A percentile compares a stretch with the other conserved stretches of the same genome.
Evolutionary conservation across 2,329 filamentous ascomycete species (phyloP).

Genomic region (Colletotrichum tanaceti): DNA sequence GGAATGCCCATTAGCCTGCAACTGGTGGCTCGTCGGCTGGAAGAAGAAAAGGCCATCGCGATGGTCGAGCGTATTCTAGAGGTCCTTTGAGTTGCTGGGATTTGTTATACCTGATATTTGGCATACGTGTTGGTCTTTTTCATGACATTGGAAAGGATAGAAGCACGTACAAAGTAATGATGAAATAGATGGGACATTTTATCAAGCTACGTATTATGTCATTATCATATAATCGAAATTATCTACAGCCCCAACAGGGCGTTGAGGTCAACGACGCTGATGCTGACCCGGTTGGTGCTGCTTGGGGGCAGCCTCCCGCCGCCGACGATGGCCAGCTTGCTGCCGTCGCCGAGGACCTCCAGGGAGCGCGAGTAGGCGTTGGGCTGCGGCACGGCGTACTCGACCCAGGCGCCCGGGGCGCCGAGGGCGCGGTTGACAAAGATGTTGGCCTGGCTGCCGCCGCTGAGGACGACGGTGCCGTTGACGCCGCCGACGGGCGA

Average conservation of each 20-base stretch:
- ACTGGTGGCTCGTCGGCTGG: conserved; percentile 55
- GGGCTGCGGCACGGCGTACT: conserved; percentile 51
- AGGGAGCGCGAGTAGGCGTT: conserved; percentile 53
- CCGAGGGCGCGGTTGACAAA: conserved; percentile 57
- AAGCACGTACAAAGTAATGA: neutral
- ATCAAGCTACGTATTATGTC: no score
- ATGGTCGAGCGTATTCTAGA: conserved; percentile 46
- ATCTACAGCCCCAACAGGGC: conserved; percentile 35
- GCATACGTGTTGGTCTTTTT: neutral
- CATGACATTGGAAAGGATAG: no score
- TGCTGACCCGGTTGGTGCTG: conserved; percentile 56
- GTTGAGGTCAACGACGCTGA: conserved; percentile 50
- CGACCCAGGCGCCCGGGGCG: conserved; percentile 52
- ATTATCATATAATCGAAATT: no score
- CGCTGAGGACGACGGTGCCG: conserved; percentile 60
- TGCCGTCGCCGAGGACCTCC: conserved; percentile 50
- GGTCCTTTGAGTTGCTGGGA: neutral
- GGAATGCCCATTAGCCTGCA: conserved; percentile 58
- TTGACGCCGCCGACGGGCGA: conserved; percentile 57
- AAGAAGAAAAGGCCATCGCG: conserved; percentile 55
- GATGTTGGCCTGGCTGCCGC: conserved; percentile 52
- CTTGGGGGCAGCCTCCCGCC: conserved; percentile 59
- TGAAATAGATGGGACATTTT: neutral
- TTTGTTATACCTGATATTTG: no score
- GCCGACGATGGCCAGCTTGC: conserved; percentile 56